phyloP scores from a whole-genome alignment of 257 asterid species.

The Capsicum baccatum region DNA sequence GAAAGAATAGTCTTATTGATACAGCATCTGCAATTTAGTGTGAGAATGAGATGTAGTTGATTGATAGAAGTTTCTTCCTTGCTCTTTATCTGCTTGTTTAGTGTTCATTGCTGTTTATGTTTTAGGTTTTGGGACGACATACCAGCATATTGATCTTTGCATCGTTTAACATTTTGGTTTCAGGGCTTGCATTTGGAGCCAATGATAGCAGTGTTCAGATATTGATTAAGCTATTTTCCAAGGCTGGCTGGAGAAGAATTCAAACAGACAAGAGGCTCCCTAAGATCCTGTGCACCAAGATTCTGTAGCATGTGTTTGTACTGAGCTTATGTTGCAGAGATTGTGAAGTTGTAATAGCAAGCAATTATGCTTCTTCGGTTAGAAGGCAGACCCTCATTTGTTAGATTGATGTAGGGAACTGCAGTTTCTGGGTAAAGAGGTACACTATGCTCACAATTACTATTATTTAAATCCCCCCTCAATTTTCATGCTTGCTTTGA shows the following conservation, averaged over 20 bases:
- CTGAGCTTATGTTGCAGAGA: background rate
- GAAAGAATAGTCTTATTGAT: background rate
- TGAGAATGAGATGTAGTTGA: background rate
- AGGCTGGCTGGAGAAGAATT: background rate
- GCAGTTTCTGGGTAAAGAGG: background rate
- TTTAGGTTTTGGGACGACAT: background rate
- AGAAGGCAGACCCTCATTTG: constrained; percentile 10
- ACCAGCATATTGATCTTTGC: background rate
- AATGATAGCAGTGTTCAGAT: constrained; percentile 38
- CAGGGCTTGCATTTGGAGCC: constrained; percentile 88
- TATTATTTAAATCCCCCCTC: background rate
- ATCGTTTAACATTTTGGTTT: constrained; percentile 24
- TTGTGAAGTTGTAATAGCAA: background rate
- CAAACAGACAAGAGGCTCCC: background rate
- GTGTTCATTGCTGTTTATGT: background rate
- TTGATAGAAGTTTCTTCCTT: background rate
- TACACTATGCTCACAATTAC: background rate
- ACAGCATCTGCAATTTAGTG: background rate
- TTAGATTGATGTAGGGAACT: background rate
- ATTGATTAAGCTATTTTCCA: background rate
- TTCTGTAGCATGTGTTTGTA: background rate
- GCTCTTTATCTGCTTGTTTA: background rate
- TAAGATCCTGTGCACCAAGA: background rate
- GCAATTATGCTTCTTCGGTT: constrained; percentile 18
- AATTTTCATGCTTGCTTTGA: background rate